Evolutionary conservation across 2,329 filamentous ascomycete species (phyloP).

Genomic region (Trichoderma sp.): DNA sequence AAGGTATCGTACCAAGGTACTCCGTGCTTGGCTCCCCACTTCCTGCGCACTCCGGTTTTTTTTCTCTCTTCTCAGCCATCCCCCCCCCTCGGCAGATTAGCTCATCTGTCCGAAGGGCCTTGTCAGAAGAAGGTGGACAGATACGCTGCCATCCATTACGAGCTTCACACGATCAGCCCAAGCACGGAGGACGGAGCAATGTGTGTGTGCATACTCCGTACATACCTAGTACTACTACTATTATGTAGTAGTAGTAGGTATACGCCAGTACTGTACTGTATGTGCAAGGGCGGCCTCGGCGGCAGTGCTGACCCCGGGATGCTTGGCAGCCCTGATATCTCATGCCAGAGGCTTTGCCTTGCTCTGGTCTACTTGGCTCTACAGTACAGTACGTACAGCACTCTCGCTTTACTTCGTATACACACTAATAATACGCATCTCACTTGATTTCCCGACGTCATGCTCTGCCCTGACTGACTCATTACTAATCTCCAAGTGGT

Average conservation of each 20-base stretch:
- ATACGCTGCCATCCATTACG: conserved; percentile 5
- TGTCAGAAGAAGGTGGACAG: not conserved
- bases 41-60: not conserved
- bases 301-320: too few species aligned
- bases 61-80: not conserved
- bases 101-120: not conserved
- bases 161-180: not conserved
- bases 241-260: too few species aligned
- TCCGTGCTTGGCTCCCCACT: not conserved
- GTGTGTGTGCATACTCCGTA: too few species aligned
- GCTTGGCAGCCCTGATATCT: too few species aligned
- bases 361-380: too few species aligned
- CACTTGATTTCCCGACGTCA: not conserved
- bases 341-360: too few species aligned
- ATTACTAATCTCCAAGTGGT: conserved; percentile 11
- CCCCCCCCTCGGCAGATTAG: not conserved
- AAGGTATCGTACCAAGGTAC: not conserved
- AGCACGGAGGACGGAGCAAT: too few species aligned
- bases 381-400: not conserved
- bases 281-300: too few species aligned
- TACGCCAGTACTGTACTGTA: too few species aligned
- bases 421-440: not conserved
- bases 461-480: not conserved
- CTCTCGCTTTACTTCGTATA: not conserved
- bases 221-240: too few species aligned